These are phyloP conservation scores for Hericium rajendrae DNA, from an alignment of 768 basidiomycete species.

Conservation along the genomic window DNA sequence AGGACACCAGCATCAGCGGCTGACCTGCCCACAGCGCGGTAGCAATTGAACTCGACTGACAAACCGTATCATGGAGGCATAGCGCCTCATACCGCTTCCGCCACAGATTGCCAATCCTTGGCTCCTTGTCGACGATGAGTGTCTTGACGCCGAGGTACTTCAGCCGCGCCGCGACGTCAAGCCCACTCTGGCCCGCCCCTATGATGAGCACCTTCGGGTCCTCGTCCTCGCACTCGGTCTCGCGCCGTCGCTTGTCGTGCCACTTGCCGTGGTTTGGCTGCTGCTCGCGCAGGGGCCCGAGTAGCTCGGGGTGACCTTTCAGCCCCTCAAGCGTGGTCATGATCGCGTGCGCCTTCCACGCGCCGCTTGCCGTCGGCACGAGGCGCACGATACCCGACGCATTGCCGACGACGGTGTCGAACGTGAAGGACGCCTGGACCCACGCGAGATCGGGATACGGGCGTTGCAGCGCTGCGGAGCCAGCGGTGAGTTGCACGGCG, in stretches of 20 bases:
- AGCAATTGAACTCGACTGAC: constrained; percentile 29
- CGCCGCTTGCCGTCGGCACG: constrained; percentile 31
- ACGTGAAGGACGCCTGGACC: constrained; percentile 34
- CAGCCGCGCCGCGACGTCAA: constrained; percentile 50
- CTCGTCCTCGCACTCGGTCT: constrained; percentile 30
- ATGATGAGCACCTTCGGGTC: constrained; percentile 45
- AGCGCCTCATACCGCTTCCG: constrained; percentile 56
- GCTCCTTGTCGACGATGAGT: constrained; percentile 55
- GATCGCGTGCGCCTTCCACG: constrained; percentile 38
- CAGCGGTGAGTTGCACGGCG: constrained; percentile 17
- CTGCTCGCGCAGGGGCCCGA: constrained; percentile 24
- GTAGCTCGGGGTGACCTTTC: constrained; percentile 33
- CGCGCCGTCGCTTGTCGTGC: constrained; percentile 27
- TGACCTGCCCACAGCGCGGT: neutral
- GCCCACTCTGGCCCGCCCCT: constrained; percentile 43
- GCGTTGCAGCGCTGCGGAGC: constrained; percentile 15
- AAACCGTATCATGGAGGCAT: constrained; percentile 59
- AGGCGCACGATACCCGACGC: constrained; percentile 36
- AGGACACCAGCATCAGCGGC: neutral
- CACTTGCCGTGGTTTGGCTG: constrained; percentile 33
- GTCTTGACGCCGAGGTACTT: constrained; percentile 38
- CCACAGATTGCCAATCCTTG: constrained; percentile 59
- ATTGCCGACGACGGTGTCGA: constrained; percentile 31
- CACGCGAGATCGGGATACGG: constrained; percentile 29
- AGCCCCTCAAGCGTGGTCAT: constrained; percentile 45